Evolutionary conservation across 768 basidiomycete species (phyloP).

Genomic region (Clavulina sp.): DNA sequence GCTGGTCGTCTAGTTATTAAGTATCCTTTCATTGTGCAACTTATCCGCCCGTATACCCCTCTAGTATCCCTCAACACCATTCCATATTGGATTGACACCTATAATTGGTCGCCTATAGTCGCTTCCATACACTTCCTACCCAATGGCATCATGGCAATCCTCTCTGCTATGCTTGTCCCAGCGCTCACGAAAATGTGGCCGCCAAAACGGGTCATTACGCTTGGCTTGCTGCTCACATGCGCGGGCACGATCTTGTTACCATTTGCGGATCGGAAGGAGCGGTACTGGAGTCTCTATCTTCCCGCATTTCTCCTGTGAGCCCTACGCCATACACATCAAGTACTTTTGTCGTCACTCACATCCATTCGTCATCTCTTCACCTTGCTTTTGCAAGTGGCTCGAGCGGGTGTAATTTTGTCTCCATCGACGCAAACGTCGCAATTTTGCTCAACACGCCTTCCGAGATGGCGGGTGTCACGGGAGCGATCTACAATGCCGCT

Average conservation of each 20-base stretch:
- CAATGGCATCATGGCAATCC: constrained; percentile 5
- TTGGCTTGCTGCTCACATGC: constrained; percentile 24
- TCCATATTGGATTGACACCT: constrained; percentile 21
- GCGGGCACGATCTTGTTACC: constrained; percentile 28
- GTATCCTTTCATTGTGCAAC: background rate
- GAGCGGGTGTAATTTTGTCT: background rate
- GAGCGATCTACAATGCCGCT: constrained; percentile 39
- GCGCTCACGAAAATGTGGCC: no score
- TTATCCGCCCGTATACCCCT: background rate
- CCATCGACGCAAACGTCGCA: constrained; percentile 24
- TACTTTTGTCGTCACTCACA: no score
- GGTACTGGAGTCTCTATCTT: constrained; percentile 32
- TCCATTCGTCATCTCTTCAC: no score
- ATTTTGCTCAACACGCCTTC: constrained; percentile 33
- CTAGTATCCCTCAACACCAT: constrained; percentile 17
- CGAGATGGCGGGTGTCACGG: constrained; percentile 33
- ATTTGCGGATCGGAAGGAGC: constrained; percentile 20
- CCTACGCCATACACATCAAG: no score
- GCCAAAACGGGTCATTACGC: constrained; percentile 30
- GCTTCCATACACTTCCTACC: constrained; percentile 22
- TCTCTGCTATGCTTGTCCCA: background rate
- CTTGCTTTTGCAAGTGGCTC: no score
- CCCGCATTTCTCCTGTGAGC: constrained; percentile 32
- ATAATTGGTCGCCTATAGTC: constrained; percentile 26
- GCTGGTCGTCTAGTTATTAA: background rate